A percentile compares a stretch with the other conserved stretches of the same genome.
Evolutionary conservation across 2,329 filamentous ascomycete genomes (phyloP).

Genomic region (Phyllosticta capitalensis): DNA sequence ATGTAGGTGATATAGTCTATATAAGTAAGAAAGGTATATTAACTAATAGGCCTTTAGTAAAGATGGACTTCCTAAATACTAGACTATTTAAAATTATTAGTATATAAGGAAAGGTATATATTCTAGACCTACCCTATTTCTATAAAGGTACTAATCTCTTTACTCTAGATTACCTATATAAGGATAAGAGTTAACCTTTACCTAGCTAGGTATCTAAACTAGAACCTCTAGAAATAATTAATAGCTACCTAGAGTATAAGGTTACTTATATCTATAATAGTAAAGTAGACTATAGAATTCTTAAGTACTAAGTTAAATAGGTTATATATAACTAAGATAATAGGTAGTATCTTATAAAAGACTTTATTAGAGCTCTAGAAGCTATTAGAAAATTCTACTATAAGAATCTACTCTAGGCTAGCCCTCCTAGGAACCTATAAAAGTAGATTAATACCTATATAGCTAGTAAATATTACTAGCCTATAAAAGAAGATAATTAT

Average conservation of each 20-base stretch:
- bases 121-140: not conserved
- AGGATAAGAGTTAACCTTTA: not conserved
- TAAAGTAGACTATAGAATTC: no score
- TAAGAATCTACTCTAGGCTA: no score
- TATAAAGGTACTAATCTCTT: not conserved
- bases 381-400: constrained; percentile 8
- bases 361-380: no score
- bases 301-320: no score
- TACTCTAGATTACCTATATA: not conserved
- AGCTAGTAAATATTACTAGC: no score
- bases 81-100: not conserved
- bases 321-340: no score
- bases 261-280: not conserved
- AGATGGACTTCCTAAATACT: no score
- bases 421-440: no score
- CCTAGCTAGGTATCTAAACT: not conserved
- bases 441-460: no score
- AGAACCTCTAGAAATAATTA: not conserved
- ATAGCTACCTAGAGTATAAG: not conserved
- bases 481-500: no score
- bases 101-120: not conserved
- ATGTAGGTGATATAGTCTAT: not conserved
- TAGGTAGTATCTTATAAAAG: no score
- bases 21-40: not conserved
- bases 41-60: no score